Evolutionary conservation across 2,329 filamentous ascomycete species (phyloP), one percentile per base, ranked within the genome.

Genomic region (Sphaerulina populicola): DNA sequence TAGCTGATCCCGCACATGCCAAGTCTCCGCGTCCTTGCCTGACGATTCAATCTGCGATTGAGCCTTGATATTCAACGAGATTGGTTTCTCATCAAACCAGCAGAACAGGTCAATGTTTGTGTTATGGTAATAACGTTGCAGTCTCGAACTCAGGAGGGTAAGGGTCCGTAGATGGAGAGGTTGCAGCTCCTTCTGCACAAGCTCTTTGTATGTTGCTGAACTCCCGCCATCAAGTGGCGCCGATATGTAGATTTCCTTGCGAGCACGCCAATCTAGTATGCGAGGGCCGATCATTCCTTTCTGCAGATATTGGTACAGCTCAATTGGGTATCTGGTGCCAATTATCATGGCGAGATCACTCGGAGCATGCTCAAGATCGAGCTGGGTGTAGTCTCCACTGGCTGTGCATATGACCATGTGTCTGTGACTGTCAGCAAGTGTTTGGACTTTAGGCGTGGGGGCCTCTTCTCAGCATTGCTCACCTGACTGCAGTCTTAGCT

Each of bases 291-390:
- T 81, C 39, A 96, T 73, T 31, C 88, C 93, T 46, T 80, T 83
- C 52, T 88, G 89, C 44, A 96, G 76, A 67, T 97, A 97, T 36
- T 50, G 48, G 18, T 44, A 45, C 21, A 50, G 27, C 36, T 50
- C 48, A 23, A 21, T 38, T 12, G 48, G 48, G 2, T 39, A 44
- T 18, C 42, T 31, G 11, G 33, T 38, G 11, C 41, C 42, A n/a
- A 96, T 80, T 65, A 96, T 90, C 63, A 91, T 84, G 65, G 94
- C 87, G 58, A 93, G 83, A 65, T 97, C 90, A 41, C 78, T 79
- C 2, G 93, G 90, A 15, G 89, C 79, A 49, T 81, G 77, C 6
- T 87, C 84, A 49, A 76, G 78, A 60, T 90, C 83, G 61, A 88
- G 77, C 12, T 89, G 85, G 53, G 80, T 79, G 44, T 95, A 78